Evolutionary conservation across 2,329 filamentous ascomycete species (phyloP), one percentile per base, ranked within the genome.

Genomic region (Fusarium devonianum): DNA sequence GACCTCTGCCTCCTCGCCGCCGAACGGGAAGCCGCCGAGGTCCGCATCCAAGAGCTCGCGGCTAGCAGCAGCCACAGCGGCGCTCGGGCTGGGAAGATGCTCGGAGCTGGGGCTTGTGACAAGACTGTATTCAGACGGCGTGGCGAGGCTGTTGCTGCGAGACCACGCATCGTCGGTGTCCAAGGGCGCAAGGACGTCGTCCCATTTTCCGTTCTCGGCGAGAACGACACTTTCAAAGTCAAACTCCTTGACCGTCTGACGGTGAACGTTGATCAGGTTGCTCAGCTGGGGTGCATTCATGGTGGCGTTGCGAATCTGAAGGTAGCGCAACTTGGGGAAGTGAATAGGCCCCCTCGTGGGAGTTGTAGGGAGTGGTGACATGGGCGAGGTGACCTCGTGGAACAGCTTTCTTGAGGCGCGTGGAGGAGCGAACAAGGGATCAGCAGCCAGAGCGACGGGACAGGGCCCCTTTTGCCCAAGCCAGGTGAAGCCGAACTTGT

Each of bases 401-500:
- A 86, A 86, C 7, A 86, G 76, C 70, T 86, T 87, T 67, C 74
- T 77, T 32, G 73, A 73, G 46, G 72, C 71, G 35, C 78, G 76
- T 11, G 81, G 75, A 21, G 82, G 77, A 17, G 82, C 78, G 65
- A 88, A 86, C n/a, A 90, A 78, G 11, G 87, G 84, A 63, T 92
- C 88, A n/a, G 76, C 79, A 11, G 85, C 78, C 5, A 92, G 77
- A 0, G 86, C 84, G 14, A 94, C 70, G 1, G 90, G 90, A 46
- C 87, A 90, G 2, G 88, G 88, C 0, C 90, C 89, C 67, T 85
- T 86, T 39, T 84, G 84, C 28, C 89, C 88, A 54, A 86, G 76
- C 91, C 92, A 96, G 48, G 83, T 81, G 71, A 96, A 95, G 47
- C 81, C 80, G 47, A 96, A 79, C 68, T 86, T 86, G 56, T 87